These are phyloP conservation scores for Aspergillus mulundensis DNA, from an alignment of 495 filamentous ascomycete genomes.

Conservation along the genomic window DNA sequence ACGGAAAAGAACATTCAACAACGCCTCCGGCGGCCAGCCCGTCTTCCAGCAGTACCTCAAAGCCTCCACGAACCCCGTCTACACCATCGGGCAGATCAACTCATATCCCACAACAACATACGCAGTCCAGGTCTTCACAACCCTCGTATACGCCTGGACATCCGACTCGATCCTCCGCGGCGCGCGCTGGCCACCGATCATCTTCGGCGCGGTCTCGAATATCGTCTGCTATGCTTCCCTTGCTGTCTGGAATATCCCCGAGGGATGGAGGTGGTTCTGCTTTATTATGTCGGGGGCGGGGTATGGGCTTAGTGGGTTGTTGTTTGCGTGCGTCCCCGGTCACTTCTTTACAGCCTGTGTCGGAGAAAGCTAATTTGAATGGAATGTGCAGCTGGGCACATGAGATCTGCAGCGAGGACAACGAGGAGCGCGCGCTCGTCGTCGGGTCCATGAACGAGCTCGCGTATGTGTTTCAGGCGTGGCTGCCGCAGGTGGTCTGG, in stretches of 20 bases:
- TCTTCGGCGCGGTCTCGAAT: constrained; percentile 41
- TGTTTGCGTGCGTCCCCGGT: constrained; percentile 19
- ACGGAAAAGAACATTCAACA: constrained; percentile 38
- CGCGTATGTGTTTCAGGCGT: constrained; percentile 47
- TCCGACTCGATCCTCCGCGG: constrained; percentile 52
- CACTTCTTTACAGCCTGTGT: neutral
- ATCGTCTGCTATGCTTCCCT: constrained; percentile 28
- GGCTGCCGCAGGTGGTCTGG: constrained; percentile 49
- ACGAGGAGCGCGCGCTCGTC: constrained; percentile 49
- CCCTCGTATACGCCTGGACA: constrained; percentile 43
- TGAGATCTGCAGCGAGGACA: constrained; percentile 47
- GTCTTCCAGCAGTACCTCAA: constrained; percentile 42
- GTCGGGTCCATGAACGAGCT: constrained; percentile 49
- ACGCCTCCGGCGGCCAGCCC: constrained; percentile 31
- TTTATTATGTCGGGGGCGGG: constrained; percentile 37
- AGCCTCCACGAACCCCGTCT: constrained; percentile 33
- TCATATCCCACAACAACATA: constrained; percentile 44
- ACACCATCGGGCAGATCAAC: constrained; percentile 39
- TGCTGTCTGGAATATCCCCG: constrained; percentile 44
- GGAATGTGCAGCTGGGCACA: constrained; percentile 40
- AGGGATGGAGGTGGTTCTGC: constrained; percentile 42
- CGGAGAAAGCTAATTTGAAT: neutral
- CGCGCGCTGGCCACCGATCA: constrained; percentile 52
- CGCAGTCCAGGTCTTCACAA: constrained; percentile 46
- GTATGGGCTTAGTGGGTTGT: constrained; percentile 38